Evolutionary conservation across 108 stramenopile species (phyloP).

Genomic region (Cyclotella distinguenda): DNA sequence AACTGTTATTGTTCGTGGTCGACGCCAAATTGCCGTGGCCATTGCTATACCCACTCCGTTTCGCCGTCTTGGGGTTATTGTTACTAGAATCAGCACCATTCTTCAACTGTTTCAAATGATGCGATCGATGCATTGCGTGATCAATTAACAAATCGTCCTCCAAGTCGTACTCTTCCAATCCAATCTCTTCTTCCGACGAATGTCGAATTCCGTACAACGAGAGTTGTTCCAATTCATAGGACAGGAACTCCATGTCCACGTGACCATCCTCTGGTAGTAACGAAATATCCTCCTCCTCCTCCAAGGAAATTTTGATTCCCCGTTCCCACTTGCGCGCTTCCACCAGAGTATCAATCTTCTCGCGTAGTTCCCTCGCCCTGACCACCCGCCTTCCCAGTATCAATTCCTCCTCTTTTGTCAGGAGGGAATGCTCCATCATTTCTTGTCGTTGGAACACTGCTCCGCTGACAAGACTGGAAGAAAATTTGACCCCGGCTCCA

Average conservation of each 20-base stretch:
- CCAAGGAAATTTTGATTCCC: neutral
- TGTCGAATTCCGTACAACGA: conserved; percentile 37
- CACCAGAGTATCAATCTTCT: conserved; percentile 38
- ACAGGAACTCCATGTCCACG: conserved; percentile 32
- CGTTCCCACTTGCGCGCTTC: conserved; percentile 14
- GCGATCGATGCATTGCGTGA: conserved; percentile 35
- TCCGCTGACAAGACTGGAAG: conserved; percentile 3
- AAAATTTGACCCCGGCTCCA: too few relatives aligned
- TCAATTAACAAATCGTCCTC: conserved; percentile 35
- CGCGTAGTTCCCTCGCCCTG: conserved; percentile 36
- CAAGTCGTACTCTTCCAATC: conserved; percentile 25
- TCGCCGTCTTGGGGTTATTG: neutral
- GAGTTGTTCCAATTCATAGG: conserved; percentile 44
- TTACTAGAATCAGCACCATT: neutral
- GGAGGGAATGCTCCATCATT: conserved; percentile 66
- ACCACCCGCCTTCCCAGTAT: conserved; percentile 55
- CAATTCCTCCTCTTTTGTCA: conserved; percentile 67
- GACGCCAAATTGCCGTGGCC: neutral
- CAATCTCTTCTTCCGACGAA: neutral
- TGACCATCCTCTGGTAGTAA: neutral
- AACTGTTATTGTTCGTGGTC: conserved; percentile 15
- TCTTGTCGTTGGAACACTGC: conserved; percentile 20
- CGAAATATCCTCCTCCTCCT: conserved; percentile 13
- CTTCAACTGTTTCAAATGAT: conserved; percentile 30
- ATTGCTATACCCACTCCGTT: conserved; percentile 19